Conservation (phyloP, 202 grass and related monocot species). For the Elaeis oleifera region DNA sequence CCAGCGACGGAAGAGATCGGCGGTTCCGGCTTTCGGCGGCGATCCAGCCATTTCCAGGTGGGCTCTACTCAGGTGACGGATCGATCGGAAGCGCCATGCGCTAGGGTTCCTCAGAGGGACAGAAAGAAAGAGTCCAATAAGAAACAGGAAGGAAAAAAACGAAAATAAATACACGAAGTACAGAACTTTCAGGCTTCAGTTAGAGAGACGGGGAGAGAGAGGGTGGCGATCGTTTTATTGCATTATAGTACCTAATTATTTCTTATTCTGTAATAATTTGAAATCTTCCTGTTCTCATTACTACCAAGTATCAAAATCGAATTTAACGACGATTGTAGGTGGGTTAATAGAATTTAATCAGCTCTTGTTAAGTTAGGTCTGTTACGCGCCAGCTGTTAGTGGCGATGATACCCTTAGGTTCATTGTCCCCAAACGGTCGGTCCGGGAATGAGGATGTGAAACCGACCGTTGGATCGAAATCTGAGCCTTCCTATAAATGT, state of each 20-base stretch:
- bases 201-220: too few relatives aligned
- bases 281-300: too few relatives aligned
- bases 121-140: slow-evolving; percentile 6
- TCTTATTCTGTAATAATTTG: too few relatives aligned
- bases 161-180: not conserved
- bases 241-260: too few relatives aligned
- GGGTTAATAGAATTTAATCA: too few relatives aligned
- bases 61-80: slow-evolving; percentile 8
- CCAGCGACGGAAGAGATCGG: not conserved
- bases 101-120: not conserved
- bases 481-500: too few relatives aligned
- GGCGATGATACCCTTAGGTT: too few relatives aligned
- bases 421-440: slow-evolving; percentile 18
- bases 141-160: not conserved
- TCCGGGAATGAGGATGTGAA: slow-evolving; percentile 5
- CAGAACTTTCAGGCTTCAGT: too few relatives aligned
- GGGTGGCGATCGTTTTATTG: slow-evolving; percentile 25
- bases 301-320: too few relatives aligned
- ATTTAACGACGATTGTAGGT: too few relatives aligned
- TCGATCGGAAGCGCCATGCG: not conserved
- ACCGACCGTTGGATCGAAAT: slow-evolving; percentile 20
- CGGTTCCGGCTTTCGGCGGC: not conserved
- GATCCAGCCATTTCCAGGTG: slow-evolving; percentile 36
- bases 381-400: too few relatives aligned
- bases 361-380: too few relatives aligned